Evolutionary conservation across 1,284 basidiomycete species (phyloP).

Genomic region (Phlebopus sp.): DNA sequence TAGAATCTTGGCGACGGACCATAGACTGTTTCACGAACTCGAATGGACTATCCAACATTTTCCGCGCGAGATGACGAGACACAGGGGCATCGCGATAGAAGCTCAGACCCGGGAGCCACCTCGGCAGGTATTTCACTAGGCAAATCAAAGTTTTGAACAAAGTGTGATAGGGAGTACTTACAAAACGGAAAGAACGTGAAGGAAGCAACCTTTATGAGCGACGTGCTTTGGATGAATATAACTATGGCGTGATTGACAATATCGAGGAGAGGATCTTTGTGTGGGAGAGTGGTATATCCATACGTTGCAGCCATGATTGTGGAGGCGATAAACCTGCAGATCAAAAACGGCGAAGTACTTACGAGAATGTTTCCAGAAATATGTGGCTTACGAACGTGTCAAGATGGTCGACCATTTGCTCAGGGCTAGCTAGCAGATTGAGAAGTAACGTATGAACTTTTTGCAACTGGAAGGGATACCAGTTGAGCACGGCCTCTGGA

Average conservation of each 20-base stretch:
- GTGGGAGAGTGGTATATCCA: background rate
- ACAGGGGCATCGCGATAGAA: background rate
- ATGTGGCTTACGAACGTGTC: background rate
- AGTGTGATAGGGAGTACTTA: background rate
- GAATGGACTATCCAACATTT: background rate
- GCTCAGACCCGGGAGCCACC: background rate
- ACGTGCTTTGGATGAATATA: background rate
- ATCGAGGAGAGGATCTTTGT: background rate
- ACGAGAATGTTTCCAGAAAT: background rate
- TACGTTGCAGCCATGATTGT: slow-evolving; percentile 1
- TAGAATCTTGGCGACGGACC: background rate
- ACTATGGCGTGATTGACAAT: background rate
- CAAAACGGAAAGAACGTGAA: slow-evolving; percentile 1
- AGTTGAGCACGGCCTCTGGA: background rate
- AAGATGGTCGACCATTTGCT: slow-evolving; percentile 1
- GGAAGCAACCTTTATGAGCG: background rate
- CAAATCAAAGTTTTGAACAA: background rate
- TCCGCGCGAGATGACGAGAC: background rate
- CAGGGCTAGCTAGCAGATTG: background rate
- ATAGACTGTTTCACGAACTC: background rate
- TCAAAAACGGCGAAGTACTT: background rate
- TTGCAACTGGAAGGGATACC: background rate
- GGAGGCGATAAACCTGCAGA: background rate
- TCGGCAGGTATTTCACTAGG: slow-evolving; percentile 1
- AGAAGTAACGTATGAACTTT: background rate